Evolutionary conservation across 2,329 filamentous ascomycete genomes (phyloP).

Genomic region (Pezicula carpinea): DNA sequence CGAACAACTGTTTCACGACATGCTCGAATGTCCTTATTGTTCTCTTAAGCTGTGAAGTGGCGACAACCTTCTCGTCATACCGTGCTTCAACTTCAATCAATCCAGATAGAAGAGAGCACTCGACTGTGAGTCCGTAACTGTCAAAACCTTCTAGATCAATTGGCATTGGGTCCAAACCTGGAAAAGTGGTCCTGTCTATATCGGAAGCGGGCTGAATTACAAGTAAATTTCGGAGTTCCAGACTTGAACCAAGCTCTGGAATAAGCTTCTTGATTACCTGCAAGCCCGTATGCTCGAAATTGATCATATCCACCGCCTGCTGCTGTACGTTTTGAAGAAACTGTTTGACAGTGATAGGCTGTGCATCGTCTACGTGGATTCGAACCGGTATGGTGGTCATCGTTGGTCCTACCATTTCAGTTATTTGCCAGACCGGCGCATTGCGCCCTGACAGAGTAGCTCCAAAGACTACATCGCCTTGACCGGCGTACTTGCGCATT

Average conservation of each 20-base stretch:
- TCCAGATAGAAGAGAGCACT: neutral
- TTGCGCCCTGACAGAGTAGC: conserved; percentile 38
- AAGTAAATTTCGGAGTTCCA: conserved; percentile 17
- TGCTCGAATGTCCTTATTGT: conserved; percentile 2
- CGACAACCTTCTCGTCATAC: neutral
- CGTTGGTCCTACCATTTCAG: conserved; percentile 37
- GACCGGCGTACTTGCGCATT: conserved; percentile 32
- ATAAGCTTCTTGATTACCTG: conserved; percentile 15
- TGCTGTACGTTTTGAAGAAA: conserved; percentile 43
- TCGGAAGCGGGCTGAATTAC: conserved; percentile 16
- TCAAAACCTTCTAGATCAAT: neutral
- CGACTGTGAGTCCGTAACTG: conserved; percentile 1
- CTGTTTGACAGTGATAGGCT: conserved; percentile 26
- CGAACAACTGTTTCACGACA: conserved; percentile 1
- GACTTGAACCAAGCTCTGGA: conserved; percentile 9
- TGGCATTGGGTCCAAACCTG: neutral
- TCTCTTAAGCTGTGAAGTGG: neutral
- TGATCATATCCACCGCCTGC: conserved; percentile 41
- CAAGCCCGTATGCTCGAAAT: conserved; percentile 41
- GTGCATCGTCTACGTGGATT: conserved; percentile 27
- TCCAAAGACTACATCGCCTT: conserved; percentile 36
- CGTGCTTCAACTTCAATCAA: neutral
- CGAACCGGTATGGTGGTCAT: conserved; percentile 38
- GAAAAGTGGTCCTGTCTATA: neutral
- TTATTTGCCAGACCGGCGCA: conserved; percentile 32